phyloP scores from a whole-genome alignment of 371 early-diverging fungal genomes.

The Parasitella parasitica region DNA sequence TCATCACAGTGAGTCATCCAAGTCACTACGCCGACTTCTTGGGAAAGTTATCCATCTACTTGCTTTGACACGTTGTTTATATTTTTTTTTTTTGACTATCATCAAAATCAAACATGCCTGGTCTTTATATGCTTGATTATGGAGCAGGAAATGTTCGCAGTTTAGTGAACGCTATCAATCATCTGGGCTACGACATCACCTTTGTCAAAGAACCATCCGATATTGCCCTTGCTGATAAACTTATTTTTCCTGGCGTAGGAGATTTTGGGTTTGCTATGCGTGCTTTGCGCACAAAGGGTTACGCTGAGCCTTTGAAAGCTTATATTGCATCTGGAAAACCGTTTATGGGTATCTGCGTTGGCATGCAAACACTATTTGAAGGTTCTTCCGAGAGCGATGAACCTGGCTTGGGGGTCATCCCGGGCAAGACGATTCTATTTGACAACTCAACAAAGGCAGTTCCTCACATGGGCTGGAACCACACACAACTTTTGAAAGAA shows the following conservation, averaged over 20 bases:
- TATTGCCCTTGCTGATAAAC: conserved; percentile 90
- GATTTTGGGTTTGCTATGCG: conserved; percentile 93
- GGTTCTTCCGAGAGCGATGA: conserved; percentile 86
- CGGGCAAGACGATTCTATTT: conserved; percentile 72
- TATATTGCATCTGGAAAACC: conserved; percentile 86
- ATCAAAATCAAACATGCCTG: conserved; percentile 41
- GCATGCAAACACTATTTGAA: conserved; percentile 94
- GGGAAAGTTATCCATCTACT: background rate
- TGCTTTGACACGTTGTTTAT: too few relatives aligned
- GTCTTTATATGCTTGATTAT: conserved; percentile 90
- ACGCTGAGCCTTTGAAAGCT: conserved; percentile 75
- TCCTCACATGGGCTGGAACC: conserved; percentile 99
- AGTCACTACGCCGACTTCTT: background rate
- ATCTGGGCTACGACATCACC: conserved; percentile 84
- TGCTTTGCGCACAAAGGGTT: conserved; percentile 73
- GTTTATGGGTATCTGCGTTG: conserved; percentile 97
- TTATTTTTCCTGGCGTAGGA: conserved; percentile 98
- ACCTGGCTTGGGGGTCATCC: conserved; percentile 87
- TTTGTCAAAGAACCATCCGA: conserved; percentile 75
- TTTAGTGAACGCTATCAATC: conserved; percentile 89
- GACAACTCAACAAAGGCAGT: conserved; percentile 74
- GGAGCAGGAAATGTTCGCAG: conserved; percentile 98
- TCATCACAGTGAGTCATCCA: conserved; percentile 19
- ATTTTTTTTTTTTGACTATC: too few relatives aligned
- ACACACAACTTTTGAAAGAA: conserved; percentile 50